Evolutionary conservation across 2,329 filamentous ascomycete genomes (phyloP).

Genomic region (Colletotrichum tamarilloi): DNA sequence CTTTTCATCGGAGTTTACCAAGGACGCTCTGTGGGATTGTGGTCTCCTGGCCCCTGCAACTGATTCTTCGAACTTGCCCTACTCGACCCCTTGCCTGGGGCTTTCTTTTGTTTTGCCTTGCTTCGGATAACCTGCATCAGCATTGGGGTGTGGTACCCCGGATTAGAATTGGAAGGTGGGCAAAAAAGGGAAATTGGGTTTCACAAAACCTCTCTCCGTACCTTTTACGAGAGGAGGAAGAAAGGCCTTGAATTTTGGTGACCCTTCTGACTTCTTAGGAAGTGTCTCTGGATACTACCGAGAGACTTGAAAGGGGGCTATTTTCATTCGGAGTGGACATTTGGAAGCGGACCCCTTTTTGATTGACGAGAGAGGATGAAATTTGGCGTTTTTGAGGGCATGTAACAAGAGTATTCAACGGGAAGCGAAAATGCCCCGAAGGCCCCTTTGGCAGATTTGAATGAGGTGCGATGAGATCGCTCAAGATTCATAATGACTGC

Average conservation of each 20-base stretch:
- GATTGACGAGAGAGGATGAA: neutral
- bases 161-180: neutral
- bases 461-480: constrained; percentile 9
- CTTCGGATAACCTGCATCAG: constrained; percentile 14
- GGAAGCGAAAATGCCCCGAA: constrained; percentile 16
- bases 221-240: neutral
- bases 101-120: constrained; percentile 20
- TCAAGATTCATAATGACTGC: neutral
- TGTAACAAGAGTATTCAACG: constrained; percentile 23
- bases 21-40: neutral
- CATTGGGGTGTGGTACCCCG: constrained; percentile 1
- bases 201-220: neutral
- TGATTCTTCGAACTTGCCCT: neutral
- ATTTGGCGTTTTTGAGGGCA: constrained; percentile 17
- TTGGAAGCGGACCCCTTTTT: neutral
- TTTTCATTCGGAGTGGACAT: neutral
- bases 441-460: constrained; percentile 14
- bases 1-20: neutral
- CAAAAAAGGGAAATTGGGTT: neutral
- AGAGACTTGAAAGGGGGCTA: neutral
- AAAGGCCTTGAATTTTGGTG: neutral
- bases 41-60: neutral
- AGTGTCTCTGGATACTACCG: neutral
- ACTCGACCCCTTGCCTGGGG: neutral
- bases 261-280: neutral